These are phyloP conservation scores for Entrophospora sp. DNA, from an alignment of 192 early-diverging fungal genomes.

Conservation along the genomic window DNA sequence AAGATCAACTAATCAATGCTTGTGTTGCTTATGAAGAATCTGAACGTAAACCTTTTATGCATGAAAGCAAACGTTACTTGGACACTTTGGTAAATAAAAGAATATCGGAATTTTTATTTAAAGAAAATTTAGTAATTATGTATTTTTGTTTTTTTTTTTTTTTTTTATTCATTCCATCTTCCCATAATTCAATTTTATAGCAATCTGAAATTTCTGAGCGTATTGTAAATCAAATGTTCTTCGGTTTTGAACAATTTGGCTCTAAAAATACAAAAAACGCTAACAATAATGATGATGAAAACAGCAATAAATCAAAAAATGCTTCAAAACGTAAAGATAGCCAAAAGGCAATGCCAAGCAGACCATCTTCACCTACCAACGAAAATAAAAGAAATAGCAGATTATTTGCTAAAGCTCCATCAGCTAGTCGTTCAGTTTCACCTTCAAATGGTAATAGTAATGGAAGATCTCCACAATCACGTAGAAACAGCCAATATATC, in stretches of 20 bases:
- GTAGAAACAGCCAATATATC: not conserved
- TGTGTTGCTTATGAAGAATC: slow-evolving; percentile 45
- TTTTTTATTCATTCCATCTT: not conserved
- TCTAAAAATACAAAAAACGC: not conserved
- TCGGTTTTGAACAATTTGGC: slow-evolving; percentile 15
- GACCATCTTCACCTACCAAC: not conserved
- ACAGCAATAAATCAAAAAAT: not conserved
- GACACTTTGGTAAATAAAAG: slow-evolving; percentile 3
- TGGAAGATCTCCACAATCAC: not conserved
- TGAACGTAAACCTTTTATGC: slow-evolving; percentile 23
- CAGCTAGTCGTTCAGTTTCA: slow-evolving; percentile 8
- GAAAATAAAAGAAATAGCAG: not conserved
- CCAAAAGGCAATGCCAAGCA: not conserved
- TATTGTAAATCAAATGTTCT: slow-evolving; percentile 23
- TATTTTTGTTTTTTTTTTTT: not conserved
- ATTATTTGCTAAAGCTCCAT: not conserved
- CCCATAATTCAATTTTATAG: not conserved
- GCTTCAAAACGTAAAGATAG: not conserved
- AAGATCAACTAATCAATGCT: slow-evolving; percentile 42
- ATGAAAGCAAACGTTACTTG: slow-evolving; percentile 17
- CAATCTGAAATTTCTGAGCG: slow-evolving; percentile 16
- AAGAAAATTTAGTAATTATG: no score
- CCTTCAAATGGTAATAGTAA: not conserved
- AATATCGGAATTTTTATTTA: not conserved
- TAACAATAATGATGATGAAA: not conserved